Evolutionary conservation across 108 stramenopile species (phyloP), one percentile per base, ranked within the genome.

Genomic region (Nannochloropsis gaditana): DNA sequence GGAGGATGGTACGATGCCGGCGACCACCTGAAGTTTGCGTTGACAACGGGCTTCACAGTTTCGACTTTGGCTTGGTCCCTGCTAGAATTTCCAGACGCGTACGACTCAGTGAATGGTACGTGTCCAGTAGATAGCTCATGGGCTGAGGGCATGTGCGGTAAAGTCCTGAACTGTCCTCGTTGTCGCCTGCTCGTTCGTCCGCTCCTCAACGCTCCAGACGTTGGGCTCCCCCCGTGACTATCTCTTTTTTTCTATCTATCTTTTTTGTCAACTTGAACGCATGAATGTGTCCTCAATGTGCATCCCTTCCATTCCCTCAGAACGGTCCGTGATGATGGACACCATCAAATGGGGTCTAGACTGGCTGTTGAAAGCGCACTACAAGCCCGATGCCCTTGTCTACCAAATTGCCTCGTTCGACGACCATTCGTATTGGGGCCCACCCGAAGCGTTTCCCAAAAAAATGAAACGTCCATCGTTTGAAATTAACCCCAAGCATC

Each of bases 321-420:
- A 50, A 50, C 47, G 47, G 47, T 50, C 47, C 47, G 47, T 50
- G 47, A 50, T 50, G 47, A 50, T 50, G 47, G 47, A 50, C 15
- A 50, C 47, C 15, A 50, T 50, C 47, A 50, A 50, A 50, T 50
- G 47, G 47, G 47, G 47, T 15, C 47, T 50, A 10, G 47, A 50
- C 47, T 50, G 47, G 47, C 47, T 50, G 11, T 15, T 50, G 11
- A 50, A 50, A 50, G 47, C 47, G 11, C 47, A 50, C 47, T 15
- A 50, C 47, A 50, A 50, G 47, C 47, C 47, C 47, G 47, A 50
- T 50, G 47, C 47, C 47, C 47, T 50, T 15, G 15, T 50, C 47
- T 50, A 50, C 47, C 47, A 50, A 50, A 15, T 50, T 50, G 47
- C 47, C 47, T 50, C 47, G 11, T 50, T 50, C 47, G 47, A 50